These are phyloP conservation scores for Ettlia oleoabundans DNA, from an alignment of 139 green algal species.

Conservation along the genomic window DNA sequence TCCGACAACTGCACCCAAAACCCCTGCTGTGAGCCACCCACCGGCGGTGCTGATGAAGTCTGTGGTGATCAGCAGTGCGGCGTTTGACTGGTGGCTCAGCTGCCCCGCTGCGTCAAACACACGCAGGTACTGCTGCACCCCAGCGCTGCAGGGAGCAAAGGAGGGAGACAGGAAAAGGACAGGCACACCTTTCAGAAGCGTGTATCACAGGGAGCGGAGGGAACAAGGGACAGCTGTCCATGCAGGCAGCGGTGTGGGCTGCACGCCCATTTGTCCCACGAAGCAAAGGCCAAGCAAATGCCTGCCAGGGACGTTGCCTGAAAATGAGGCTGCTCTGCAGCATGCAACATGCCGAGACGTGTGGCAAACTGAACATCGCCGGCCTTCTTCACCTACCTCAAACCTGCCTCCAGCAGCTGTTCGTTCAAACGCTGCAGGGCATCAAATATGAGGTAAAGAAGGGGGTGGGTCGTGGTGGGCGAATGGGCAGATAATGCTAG, in stretches of 20 bases:
- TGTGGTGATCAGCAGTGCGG: neutral
- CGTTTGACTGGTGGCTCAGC: neutral
- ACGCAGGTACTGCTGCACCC: neutral
- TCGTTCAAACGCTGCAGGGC: too few relatives aligned
- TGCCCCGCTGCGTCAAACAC: constrained; percentile 2
- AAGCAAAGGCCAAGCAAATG: too few relatives aligned
- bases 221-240: too few relatives aligned
- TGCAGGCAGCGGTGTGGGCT: too few relatives aligned
- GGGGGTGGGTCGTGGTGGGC: too few relatives aligned
- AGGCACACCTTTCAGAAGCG: neutral
- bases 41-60: neutral
- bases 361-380: neutral
- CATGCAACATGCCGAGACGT: neutral
- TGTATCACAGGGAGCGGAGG: neutral
- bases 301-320: neutral
- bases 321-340: neutral
- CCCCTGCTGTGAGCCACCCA: neutral
- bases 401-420: neutral
- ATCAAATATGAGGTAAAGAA: too few relatives aligned
- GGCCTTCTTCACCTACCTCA: neutral
- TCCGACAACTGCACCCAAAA: neutral
- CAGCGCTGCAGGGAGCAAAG: neutral
- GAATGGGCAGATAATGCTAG: too few relatives aligned
- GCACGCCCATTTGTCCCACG: too few relatives aligned
- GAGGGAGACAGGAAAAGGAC: neutral